Percentiles rank a stretch among this genome's conserved stretches.
Conservation (phyloP, 176 grass and related monocot species). For the Ensete glaucum region DNA sequence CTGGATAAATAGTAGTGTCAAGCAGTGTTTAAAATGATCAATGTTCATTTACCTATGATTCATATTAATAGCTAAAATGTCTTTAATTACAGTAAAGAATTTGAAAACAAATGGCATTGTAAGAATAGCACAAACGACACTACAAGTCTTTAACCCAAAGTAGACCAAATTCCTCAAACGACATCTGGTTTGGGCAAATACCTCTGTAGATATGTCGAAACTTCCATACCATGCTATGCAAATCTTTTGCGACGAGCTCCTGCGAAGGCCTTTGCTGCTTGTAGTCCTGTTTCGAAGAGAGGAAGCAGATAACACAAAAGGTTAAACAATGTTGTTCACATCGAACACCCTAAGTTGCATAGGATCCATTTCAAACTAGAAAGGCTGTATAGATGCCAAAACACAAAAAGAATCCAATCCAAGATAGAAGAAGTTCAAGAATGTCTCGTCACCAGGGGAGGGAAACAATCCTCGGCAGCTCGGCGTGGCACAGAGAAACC, state of each 20-base stretch:
- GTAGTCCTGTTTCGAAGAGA: slow-evolving; percentile 46
- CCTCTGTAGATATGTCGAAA: slow-evolving; percentile 93
- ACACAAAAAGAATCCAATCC: not conserved
- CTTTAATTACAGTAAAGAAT: not conserved
- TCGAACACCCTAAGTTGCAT: not conserved
- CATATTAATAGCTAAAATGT: not conserved
- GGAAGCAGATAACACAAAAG: slow-evolving; percentile 10
- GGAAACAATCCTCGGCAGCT: slow-evolving; percentile 93
- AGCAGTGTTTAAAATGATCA: not conserved
- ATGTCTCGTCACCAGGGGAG: slow-evolving; percentile 51
- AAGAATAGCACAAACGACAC: not conserved
- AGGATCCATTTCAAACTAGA: not conserved
- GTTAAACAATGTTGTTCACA: not conserved
- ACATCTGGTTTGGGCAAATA: not conserved
- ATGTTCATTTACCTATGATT: not conserved
- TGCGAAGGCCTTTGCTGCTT: slow-evolving; percentile 70
- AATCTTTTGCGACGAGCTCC: slow-evolving; percentile 81
- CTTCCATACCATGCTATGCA: slow-evolving; percentile 75
- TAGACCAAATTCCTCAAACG: not conserved
- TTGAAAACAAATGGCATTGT: not conserved
- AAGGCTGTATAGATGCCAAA: not conserved
- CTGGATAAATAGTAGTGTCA: not conserved
- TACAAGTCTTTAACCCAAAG: not conserved
- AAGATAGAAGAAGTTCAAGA: not conserved
- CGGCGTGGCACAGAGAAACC: slow-evolving; percentile 98